Base-by-base conservation (phyloP, 2,329 filamentous ascomycete genomes). In the Orbilia blumenaviensis region DNA sequence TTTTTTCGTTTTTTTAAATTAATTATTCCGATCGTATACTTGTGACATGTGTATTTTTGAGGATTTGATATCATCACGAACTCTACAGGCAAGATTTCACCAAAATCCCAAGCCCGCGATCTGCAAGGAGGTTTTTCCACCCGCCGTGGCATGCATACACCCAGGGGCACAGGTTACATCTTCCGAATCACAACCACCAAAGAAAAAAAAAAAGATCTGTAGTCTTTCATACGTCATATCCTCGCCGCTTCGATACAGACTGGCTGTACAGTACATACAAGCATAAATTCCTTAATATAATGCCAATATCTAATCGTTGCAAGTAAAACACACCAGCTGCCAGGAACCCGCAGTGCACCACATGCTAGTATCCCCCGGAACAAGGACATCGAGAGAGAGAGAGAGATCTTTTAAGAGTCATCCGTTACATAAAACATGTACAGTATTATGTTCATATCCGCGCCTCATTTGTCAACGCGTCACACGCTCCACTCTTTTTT, bases 391-490 rank as follows among this genome's bases (percentile, higher is more conserved):
- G 29, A 10, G 29, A 5, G 5, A 34, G 5, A 34, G 5, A 10
- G 5, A 34, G 41, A n/a, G n/a, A n/a, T n/a, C n/a, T n/a, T n/a
- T n/a, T n/a, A 44, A 56, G 61, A 44, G 66, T 71, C 66, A 71
- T 62, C 27, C 29, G 54, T n/a, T n/a, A n/a, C n/a, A n/a, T n/a
- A n/a, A n/a, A 54, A 48, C 18, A 25, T 16, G 10, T 6, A 12
- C n/a, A n/a, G 21, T 50, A 14, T 29, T 50, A n/a, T n/a, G 4
- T 29, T 50, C 12, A 4, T 7, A 16, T 29, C 66, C 56, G 66
- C 66, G 66, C 66, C 66, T 71, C 66, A 38, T 25, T 27, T 16
- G 66, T 56, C 58, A 54, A 71, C 66, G 56, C 66, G 66, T 71
- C 66, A 71, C n/a, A n/a, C 46, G 56, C 56, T 71, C 58, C 36